These are phyloP conservation scores for Lolium perenne DNA, from an alignment of 176 grass and related monocot genomes.

Conservation along the genomic window DNA sequence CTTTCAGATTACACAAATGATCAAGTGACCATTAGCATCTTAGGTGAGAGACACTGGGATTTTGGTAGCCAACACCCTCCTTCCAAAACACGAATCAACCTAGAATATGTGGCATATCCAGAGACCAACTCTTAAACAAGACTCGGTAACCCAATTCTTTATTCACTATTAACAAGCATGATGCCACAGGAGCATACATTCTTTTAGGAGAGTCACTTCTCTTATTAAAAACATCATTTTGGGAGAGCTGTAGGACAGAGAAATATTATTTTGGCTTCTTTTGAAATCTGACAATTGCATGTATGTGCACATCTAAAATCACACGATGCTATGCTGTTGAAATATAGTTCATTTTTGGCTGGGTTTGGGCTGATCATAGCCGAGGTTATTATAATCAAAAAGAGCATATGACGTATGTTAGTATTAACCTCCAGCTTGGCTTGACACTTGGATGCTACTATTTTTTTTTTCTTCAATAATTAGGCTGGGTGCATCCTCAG, in stretches of 20 bases:
- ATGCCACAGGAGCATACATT: background rate
- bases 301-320: background rate
- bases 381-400: too few relatives aligned
- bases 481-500: too few relatives aligned
- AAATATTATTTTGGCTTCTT: background rate
- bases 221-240: too few relatives aligned
- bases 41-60: background rate
- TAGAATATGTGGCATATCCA: background rate
- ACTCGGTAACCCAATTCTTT: background rate
- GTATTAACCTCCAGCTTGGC: too few relatives aligned
- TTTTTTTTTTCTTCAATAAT: too few relatives aligned
- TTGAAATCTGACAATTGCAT: background rate
- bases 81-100: background rate
- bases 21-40: background rate
- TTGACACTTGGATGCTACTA: too few relatives aligned
- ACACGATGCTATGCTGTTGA: background rate
- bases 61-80: conserved; percentile 3
- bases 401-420: too few relatives aligned
- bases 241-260: background rate
- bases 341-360: background rate
- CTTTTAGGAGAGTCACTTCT: background rate
- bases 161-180: background rate
- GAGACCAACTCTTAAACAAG: background rate
- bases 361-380: background rate
- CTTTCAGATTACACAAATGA: background rate